Conservation (phyloP, 192 early-diverging fungal genomes). For the Umbelopsis vinacea region DNA sequence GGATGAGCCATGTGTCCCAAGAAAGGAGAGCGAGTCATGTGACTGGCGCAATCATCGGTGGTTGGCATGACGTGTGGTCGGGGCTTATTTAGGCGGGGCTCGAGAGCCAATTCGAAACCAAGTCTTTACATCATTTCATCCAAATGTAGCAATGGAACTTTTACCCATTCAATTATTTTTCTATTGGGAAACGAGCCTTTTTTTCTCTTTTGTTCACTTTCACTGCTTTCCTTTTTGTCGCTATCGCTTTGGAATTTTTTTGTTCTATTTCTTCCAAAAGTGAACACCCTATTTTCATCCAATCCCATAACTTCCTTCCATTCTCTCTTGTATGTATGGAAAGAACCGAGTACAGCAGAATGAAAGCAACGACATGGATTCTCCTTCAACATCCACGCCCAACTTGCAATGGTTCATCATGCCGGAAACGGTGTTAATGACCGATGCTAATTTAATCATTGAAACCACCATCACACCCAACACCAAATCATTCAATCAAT, state of each 20-base stretch:
- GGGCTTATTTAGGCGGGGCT: neutral
- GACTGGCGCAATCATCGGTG: too few relatives aligned
- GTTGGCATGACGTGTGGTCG: too few relatives aligned
- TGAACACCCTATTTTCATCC: neutral
- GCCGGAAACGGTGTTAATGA: conserved; percentile 19
- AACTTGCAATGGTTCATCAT: conserved; percentile 24
- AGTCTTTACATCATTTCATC: neutral
- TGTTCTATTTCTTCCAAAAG: neutral
- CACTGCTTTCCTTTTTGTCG: neutral
- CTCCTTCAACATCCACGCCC: conserved; percentile 11
- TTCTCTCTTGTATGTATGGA: conserved; percentile 5
- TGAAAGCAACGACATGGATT: neutral
- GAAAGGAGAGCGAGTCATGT: too few relatives aligned
- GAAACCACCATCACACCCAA: conserved; percentile 18
- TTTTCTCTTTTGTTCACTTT: neutral
- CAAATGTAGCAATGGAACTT: neutral
- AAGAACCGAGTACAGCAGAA: neutral
- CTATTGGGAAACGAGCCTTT: neutral
- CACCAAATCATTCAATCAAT: conserved; percentile 22
- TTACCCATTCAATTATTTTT: neutral
- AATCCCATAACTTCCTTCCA: neutral
- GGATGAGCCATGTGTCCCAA: too few relatives aligned
- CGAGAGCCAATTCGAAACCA: neutral
- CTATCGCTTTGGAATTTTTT: neutral
- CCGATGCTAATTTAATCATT: conserved; percentile 10